Evolutionary conservation across 2,329 filamentous ascomycete genomes (phyloP).

Genomic region (Fusarium sp.): DNA sequence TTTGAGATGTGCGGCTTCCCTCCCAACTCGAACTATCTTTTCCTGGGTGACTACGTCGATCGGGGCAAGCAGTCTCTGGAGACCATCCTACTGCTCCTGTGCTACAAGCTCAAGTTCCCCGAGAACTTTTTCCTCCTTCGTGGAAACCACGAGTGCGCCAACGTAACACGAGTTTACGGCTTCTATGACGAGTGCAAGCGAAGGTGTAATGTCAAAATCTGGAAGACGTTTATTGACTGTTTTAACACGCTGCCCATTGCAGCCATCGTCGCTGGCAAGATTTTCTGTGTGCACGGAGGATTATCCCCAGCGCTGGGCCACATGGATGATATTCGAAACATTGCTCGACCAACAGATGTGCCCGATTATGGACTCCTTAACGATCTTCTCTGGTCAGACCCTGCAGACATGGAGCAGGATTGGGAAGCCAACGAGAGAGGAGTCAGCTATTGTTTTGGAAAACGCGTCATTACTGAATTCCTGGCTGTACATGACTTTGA

Average conservation of each 20-base stretch:
- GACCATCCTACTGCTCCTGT: slow-evolving; percentile 94
- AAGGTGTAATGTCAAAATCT: slow-evolving; percentile 98
- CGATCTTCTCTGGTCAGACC: slow-evolving; percentile 96
- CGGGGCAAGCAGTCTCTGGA: slow-evolving; percentile 99
- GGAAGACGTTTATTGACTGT: slow-evolving; percentile 99
- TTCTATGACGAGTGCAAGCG: slow-evolving; percentile 99
- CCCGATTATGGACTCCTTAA: slow-evolving; percentile 96
- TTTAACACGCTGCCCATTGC: slow-evolving; percentile 99
- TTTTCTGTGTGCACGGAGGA: slow-evolving; percentile 99
- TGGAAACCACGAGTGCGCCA: slow-evolving; percentile 98
- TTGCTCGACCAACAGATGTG: slow-evolving; percentile 94
- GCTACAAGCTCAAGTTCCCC: slow-evolving; percentile 99
- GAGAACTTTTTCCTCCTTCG: slow-evolving; percentile 99
- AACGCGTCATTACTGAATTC: slow-evolving; percentile 98
- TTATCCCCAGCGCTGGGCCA: slow-evolving; percentile 90
- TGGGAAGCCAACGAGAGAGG: slow-evolving; percentile 98
- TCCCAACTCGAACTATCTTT: slow-evolving; percentile 99
- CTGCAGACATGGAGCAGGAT: slow-evolving; percentile 96
- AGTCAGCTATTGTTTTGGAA: slow-evolving; percentile 98
- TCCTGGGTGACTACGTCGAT: slow-evolving; percentile 98
- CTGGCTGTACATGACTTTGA: slow-evolving; percentile 95
- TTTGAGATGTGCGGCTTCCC: slow-evolving; percentile 99
- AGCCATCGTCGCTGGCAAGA: slow-evolving; percentile 99
- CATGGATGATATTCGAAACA: slow-evolving; percentile 98
- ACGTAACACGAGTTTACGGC: slow-evolving; percentile 98